A percentile compares a stretch with the other conserved stretches of the same genome.
These are phyloP conservation scores for Hypoxylon intermedium DNA, from an alignment of 495 filamentous ascomycete genomes.

Conservation along the genomic window DNA sequence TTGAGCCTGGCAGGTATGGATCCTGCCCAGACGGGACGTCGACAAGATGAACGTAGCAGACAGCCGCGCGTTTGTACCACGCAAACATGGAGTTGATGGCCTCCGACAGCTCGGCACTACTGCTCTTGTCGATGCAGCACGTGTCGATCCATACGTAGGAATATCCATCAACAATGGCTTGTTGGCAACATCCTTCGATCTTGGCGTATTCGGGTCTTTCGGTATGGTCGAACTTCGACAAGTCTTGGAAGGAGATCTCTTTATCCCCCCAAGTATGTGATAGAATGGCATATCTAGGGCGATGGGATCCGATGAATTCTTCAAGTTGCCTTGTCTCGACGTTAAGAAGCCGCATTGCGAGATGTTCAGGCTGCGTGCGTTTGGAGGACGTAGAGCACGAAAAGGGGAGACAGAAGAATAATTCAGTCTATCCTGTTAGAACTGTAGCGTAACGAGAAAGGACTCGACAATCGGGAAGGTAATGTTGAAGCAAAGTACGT, in stretches of 20 bases:
- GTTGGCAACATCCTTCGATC: not conserved
- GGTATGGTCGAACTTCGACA: not conserved
- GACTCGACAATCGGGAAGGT: too few relatives aligned
- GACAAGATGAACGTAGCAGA: not conserved
- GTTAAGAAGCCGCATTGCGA: not conserved
- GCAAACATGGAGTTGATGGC: slow-evolving; percentile 2
- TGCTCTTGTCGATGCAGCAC: slow-evolving; percentile 8
- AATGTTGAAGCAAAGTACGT: too few relatives aligned
- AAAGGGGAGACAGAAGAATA: too few relatives aligned
- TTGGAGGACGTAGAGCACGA: too few relatives aligned
- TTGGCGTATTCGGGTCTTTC: not conserved
- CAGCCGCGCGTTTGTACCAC: not conserved
- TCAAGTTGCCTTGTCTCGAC: not conserved
- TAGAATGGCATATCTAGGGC: slow-evolving; percentile 15
- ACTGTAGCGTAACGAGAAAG: too few relatives aligned
- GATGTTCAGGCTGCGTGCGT: too few relatives aligned
- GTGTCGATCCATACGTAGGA: slow-evolving; percentile 9
- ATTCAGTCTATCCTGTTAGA: too few relatives aligned
- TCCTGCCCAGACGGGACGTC: not conserved
- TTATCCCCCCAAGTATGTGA: slow-evolving; percentile 30
- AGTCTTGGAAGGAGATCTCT: slow-evolving; percentile 17
- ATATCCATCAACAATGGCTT: not conserved
- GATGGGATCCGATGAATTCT: not conserved
- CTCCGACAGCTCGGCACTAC: not conserved
- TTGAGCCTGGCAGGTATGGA: not conserved